Evolutionary conservation across 441 rosid species (phyloP), one percentile per base, ranked within the genome.

Genomic region (Pelargonium citronellum): DNA sequence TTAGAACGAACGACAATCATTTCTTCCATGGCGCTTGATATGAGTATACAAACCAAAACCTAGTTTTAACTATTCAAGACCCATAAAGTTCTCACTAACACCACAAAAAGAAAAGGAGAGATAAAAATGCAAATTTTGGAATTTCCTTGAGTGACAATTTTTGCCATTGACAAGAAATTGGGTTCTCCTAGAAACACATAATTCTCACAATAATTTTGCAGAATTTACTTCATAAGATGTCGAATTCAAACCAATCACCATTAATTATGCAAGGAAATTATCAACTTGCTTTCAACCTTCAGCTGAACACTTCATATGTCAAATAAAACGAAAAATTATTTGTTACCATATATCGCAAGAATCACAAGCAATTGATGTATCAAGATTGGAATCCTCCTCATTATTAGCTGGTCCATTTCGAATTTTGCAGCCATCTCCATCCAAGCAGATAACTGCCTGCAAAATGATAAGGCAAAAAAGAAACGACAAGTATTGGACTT

Each of bases 401-500:
- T 86, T 69, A 73, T 60, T 72, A 61, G 72, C 69, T 43, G 87
- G 79, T 75, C 81, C 86, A 76, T 82, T 79, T 74, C 93, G 89
- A 74, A 95, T 82, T 84, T 85, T 90, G 88, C 98, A 95, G 69
- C 85, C 96, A 83, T 85, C 89, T 74, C 98, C 98, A 80, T 91
- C 97, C 88, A 95, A 89, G 88, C 99, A 95, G 81, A 83, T 78
- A 85, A 95, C 99, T 92, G 96, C 96, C 99, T 95, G 88, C 80
- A 86, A 77, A 87, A 81, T 69, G 78, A 77, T 65, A 66, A 68
- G 64, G 60, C 30, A 57, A 68, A 73, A 64, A 34, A 64, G 44
- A 10, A 39, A 30, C 20, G 67, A n/a, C 76, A 80, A 78, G 82
- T 69, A 79, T 82, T 78, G 57, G 71, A 75, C 68, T 74, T 65